Conservation (phyloP, 176 grass and related monocot genomes). For the Pontederia paniculata region DNA sequence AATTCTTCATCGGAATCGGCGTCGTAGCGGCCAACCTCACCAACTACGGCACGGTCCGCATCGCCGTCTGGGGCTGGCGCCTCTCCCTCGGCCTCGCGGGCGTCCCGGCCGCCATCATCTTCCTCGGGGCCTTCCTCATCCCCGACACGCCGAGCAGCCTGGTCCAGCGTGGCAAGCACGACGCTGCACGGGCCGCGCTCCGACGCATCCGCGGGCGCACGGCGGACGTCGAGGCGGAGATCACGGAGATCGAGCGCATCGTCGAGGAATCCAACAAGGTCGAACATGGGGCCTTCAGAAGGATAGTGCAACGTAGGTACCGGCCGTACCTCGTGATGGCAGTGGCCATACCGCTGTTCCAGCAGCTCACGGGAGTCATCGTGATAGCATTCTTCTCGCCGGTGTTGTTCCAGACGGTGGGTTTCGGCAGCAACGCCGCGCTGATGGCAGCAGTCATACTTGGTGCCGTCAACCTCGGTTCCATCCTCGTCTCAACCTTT, state of each 20-base stretch:
- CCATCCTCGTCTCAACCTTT: slow-evolving; percentile 44
- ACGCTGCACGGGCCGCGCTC: slow-evolving; percentile 43
- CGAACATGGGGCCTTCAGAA: slow-evolving; percentile 47
- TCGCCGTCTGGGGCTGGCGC: slow-evolving; percentile 50
- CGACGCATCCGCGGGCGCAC: slow-evolving; percentile 29
- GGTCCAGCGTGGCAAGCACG: slow-evolving; percentile 33
- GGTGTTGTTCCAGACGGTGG: slow-evolving; percentile 58
- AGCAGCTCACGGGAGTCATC: slow-evolving; percentile 79
- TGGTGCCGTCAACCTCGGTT: slow-evolving; percentile 40
- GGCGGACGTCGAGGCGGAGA: slow-evolving; percentile 66
- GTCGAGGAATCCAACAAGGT: slow-evolving; percentile 26
- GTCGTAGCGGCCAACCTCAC: slow-evolving; percentile 36
- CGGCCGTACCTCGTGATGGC: slow-evolving; percentile 65
- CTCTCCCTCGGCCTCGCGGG: slow-evolving; percentile 69
- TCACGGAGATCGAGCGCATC: slow-evolving; percentile 25
- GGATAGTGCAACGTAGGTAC: slow-evolving; percentile 45
- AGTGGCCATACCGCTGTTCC: slow-evolving; percentile 60
- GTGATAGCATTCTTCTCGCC: slow-evolving; percentile 73
- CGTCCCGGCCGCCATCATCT: slow-evolving; percentile 42
- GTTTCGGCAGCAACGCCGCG: slow-evolving; percentile 57
- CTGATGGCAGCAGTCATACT: slow-evolving; percentile 56
- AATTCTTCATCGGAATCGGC: slow-evolving; percentile 54
- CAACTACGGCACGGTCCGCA: slow-evolving; percentile 36
- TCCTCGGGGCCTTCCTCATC: slow-evolving; percentile 55
- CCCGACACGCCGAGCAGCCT: slow-evolving; percentile 77